Percentiles rank a stretch among this genome's conserved stretches.
Evolutionary conservation across 78 protist genomes (phyloP).

Genomic region (Dictyostelium purpureum): DNA sequence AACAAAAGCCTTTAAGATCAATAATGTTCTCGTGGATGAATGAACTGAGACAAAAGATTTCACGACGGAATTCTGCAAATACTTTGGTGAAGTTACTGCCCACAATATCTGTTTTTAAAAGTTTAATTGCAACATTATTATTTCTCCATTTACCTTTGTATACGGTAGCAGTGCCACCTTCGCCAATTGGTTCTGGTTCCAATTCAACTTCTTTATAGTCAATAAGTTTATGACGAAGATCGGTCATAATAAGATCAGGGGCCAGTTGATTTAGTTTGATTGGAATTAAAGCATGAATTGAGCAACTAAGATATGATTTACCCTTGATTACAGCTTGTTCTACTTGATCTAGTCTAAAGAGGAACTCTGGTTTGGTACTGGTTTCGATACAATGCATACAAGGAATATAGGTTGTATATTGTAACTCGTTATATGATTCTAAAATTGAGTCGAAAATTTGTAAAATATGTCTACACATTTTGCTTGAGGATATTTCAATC

Average conservation of each 20-base stretch:
- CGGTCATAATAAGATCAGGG: constrained; percentile 69
- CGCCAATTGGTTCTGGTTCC: constrained; percentile 49
- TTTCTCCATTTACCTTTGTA: constrained; percentile 60
- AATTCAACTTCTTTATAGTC: constrained; percentile 48
- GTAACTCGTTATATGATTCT: constrained; percentile 31
- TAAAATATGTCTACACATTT: constrained; percentile 66
- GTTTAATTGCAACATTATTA: constrained; percentile 47
- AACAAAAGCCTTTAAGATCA: constrained; percentile 69
- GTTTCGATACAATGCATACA: constrained; percentile 69
- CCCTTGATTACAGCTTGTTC: constrained; percentile 57
- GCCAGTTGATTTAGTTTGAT: constrained; percentile 42
- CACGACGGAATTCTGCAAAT: constrained; percentile 71
- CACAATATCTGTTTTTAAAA: constrained; percentile 33
- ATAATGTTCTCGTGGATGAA: constrained; percentile 59
- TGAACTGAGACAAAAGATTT: constrained; percentile 44
- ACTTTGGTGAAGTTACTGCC: constrained; percentile 36
- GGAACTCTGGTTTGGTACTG: not conserved
- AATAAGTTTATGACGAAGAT: constrained; percentile 37
- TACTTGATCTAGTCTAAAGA: constrained; percentile 35
- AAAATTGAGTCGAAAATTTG: constrained; percentile 58
- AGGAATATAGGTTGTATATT: constrained; percentile 46
- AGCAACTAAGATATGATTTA: constrained; percentile 34
- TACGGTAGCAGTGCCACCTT: constrained; percentile 71
- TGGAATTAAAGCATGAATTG: constrained; percentile 18
- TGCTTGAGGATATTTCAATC: constrained; percentile 59